These are phyloP conservation scores for Beauveria medogensis DNA, from an alignment of 2,329 filamentous ascomycete genomes.

Conservation along the genomic window DNA sequence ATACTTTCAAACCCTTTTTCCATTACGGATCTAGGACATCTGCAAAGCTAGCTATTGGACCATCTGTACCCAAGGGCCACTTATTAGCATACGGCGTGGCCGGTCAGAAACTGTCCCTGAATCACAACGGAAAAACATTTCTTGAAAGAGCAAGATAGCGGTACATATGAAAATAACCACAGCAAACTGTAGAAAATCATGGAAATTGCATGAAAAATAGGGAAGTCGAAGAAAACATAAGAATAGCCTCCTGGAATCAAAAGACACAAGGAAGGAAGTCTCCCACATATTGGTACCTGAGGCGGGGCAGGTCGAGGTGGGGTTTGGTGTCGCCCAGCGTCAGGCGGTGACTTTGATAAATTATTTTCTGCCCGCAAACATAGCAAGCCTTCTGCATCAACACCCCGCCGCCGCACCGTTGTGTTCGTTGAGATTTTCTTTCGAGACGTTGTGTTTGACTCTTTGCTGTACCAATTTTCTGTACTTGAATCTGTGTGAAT, in stretches of 20 bases:
- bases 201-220: neutral
- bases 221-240: neutral
- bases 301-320: conserved; percentile 10
- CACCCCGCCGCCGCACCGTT: conserved; percentile 4
- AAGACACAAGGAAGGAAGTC: neutral
- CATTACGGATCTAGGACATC: no score
- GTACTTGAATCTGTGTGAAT: neutral
- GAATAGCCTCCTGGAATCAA: no score
- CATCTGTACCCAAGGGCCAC: neutral
- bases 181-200: neutral
- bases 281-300: conserved; percentile 5
- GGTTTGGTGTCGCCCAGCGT: conserved; percentile 1
- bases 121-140: neutral
- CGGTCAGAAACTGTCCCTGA: neutral
- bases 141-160: neutral
- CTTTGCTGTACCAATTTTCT: neutral
- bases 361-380: conserved; percentile 24
- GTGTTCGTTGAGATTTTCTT: conserved; percentile 1
- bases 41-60: neutral
- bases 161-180: neutral
- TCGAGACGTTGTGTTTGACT: neutral
- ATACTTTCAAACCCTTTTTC: no score
- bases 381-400: neutral
- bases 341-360: conserved; percentile 21
- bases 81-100: neutral